A percentile compares a stretch with the other conserved stretches of the same genome.
Evolutionary conservation across 2,329 filamentous ascomycete species (phyloP).

Genomic region (Aspergillus tamarii): DNA sequence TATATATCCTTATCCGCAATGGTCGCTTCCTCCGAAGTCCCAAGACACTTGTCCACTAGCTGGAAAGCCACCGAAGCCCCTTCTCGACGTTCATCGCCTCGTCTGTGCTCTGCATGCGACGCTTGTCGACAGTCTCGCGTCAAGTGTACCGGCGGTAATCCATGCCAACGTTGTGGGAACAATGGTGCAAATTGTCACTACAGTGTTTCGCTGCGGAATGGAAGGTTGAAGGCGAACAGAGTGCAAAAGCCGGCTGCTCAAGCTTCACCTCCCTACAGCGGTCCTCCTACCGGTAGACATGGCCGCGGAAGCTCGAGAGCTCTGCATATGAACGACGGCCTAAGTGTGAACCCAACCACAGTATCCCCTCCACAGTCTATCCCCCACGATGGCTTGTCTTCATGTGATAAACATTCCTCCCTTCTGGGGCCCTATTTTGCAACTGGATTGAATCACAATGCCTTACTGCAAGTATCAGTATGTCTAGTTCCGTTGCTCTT

Average conservation of each 20-base stretch:
- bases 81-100: constrained; percentile 1
- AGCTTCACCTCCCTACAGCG: not conserved
- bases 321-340: not conserved
- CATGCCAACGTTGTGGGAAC: constrained; percentile 6
- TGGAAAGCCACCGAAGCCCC: constrained; percentile 2
- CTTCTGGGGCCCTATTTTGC: not conserved
- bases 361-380: not conserved
- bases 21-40: not conserved
- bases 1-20: not conserved
- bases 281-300: not conserved
- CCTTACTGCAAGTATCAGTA: not conserved
- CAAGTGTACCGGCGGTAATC: constrained; percentile 6
- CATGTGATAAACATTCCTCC: not conserved
- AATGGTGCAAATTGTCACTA: constrained; percentile 8
- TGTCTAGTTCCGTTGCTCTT: not conserved
- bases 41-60: not conserved
- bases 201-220: constrained; percentile 5
- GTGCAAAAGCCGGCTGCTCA: not conserved
- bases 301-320: not conserved
- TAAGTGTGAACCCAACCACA: not conserved
- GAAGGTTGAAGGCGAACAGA: constrained; percentile 7
- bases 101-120: constrained; percentile 5
- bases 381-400: not conserved
- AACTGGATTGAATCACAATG: not conserved
- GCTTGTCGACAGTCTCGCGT: constrained; percentile 8